Percentiles rank a stretch among this genome's conserved stretches.
These are phyloP conservation scores for Coleophoma cylindrospora DNA, from an alignment of 2,329 filamentous ascomycete species.

Conservation along the genomic window DNA sequence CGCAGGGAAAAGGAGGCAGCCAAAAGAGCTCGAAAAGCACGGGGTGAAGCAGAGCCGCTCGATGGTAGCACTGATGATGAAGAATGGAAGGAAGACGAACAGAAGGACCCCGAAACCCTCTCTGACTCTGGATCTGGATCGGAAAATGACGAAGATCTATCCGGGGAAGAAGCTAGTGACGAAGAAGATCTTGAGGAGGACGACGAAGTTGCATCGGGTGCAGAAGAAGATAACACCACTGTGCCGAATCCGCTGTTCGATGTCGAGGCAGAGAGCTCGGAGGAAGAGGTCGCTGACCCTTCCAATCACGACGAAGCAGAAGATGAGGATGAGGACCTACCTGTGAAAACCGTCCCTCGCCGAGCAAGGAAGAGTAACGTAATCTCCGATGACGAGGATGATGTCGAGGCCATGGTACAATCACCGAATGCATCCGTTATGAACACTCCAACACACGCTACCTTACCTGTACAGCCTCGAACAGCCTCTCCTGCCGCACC, in stretches of 20 bases:
- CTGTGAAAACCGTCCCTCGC: constrained; percentile 9
- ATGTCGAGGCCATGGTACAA: constrained; percentile 19
- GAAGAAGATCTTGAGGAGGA: constrained; percentile 36
- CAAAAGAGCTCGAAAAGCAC: constrained; percentile 54
- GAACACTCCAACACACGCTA: constrained; percentile 4
- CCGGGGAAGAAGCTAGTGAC: constrained; percentile 21
- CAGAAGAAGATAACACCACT: constrained; percentile 28
- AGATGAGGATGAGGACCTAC: constrained; percentile 18
- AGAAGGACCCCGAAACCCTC: constrained; percentile 32
- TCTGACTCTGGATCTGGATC: constrained; percentile 31
- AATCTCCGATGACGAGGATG: constrained; percentile 37
- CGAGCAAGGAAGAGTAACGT: constrained; percentile 20
- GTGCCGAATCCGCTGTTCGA: constrained; percentile 22
- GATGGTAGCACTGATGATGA: constrained; percentile 52
- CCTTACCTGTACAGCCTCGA: constrained; percentile 27
- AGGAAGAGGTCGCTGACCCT: constrained; percentile 22
- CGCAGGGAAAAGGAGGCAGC: constrained; percentile 69
- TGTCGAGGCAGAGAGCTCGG: constrained; percentile 31
- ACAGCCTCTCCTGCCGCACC: constrained; percentile 45
- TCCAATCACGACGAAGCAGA: constrained; percentile 23
- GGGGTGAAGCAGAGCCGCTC: constrained; percentile 34
- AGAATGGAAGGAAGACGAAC: constrained; percentile 42
- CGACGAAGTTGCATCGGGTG: constrained; percentile 37
- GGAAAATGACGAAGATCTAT: constrained; percentile 33
- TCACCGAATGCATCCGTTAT: constrained; percentile 10